Evolutionary conservation across 805 yeast species (phyloP).

Genomic region (Myxozyma neotropica): DNA sequence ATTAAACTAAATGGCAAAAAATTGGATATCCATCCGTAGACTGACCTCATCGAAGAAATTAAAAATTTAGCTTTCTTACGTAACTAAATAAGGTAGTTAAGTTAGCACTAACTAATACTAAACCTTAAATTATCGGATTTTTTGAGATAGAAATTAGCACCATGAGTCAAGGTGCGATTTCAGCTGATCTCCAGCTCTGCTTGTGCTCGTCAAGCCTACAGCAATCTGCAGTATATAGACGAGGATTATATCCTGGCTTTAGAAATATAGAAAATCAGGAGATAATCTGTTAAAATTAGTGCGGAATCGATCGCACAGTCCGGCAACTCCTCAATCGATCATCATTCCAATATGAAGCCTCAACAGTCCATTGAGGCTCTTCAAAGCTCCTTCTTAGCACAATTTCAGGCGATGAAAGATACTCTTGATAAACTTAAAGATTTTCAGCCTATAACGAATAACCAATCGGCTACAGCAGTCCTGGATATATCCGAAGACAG

Average conservation of each 20-base stretch:
- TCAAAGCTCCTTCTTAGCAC: slow-evolving; percentile 13
- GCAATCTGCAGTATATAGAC: too few species aligned
- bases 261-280: too few species aligned
- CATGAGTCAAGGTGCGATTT: too few species aligned
- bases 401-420: slow-evolving; percentile 16
- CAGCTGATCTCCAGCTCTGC: too few species aligned
- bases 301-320: not conserved
- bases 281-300: not conserved
- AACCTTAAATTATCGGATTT: not conserved
- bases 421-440: not conserved
- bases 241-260: too few species aligned
- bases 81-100: not conserved
- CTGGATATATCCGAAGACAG: not conserved
- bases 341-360: too few species aligned
- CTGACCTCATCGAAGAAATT: slow-evolving; percentile 1
- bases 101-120: not conserved
- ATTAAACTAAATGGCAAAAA: not conserved
- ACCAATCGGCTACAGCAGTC: not conserved
- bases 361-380: not conserved
- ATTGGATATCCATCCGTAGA: not conserved
- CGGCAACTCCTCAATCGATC: too few species aligned
- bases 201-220: too few species aligned
- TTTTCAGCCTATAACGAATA: not conserved
- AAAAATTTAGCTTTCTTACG: not conserved
- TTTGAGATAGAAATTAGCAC: too few species aligned